Evolutionary conservation across 768 basidiomycete species (phyloP).

Genomic region (Russula compacta): DNA sequence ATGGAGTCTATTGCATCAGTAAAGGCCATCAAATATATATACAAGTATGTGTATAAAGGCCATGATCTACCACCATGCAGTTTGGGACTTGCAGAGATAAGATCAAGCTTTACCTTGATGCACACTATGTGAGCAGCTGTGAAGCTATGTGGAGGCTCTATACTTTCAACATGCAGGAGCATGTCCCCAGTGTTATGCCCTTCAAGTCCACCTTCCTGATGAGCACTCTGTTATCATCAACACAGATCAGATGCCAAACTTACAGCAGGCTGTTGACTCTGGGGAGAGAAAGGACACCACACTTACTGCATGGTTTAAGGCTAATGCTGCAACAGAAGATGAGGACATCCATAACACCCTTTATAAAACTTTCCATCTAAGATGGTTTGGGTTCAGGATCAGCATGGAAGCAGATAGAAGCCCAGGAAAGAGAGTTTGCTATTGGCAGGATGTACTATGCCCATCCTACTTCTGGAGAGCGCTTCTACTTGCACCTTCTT

Average conservation of each 20-base stretch:
- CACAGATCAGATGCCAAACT: background rate
- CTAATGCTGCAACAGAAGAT: background rate
- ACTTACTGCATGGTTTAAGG: background rate
- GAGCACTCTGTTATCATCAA: constrained; percentile 13
- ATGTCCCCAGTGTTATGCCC: constrained; percentile 31
- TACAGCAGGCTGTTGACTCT: background rate
- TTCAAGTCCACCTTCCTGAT: constrained; percentile 37
- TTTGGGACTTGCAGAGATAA: background rate
- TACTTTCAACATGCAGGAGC: too few relatives aligned
- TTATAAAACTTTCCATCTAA: background rate
- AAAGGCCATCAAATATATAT: constrained; percentile 35
- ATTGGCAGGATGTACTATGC: too few relatives aligned
- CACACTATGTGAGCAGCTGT: too few relatives aligned
- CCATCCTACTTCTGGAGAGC: too few relatives aligned
- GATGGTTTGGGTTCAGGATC: background rate
- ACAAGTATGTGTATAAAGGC: background rate
- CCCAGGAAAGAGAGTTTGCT: too few relatives aligned
- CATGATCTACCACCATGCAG: background rate
- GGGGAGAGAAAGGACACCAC: background rate
- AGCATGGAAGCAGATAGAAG: too few relatives aligned
- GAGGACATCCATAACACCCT: background rate
- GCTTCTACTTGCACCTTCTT: too few relatives aligned
- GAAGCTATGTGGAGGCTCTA: too few relatives aligned
- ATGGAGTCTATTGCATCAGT: constrained; percentile 34
- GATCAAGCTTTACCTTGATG: constrained; percentile 1